Evolutionary conservation across 345 rosid species (phyloP).

Genomic region (Kandelia obovata): DNA sequence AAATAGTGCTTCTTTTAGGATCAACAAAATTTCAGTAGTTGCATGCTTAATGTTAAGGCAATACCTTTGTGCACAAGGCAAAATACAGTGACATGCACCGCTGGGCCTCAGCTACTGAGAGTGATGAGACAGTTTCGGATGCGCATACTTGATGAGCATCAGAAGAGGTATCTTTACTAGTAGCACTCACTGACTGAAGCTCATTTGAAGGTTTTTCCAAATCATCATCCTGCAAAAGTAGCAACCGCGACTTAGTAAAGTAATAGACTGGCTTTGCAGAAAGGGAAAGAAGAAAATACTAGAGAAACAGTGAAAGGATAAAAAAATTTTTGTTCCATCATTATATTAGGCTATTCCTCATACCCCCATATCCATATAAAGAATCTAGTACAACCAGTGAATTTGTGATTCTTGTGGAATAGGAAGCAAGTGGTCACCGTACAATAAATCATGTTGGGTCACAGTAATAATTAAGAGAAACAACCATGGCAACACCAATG

Average conservation of each 20-base stretch:
- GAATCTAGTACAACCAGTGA: too few species aligned
- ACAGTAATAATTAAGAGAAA: too few species aligned
- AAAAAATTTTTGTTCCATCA: too few species aligned
- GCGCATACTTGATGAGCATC: conserved; percentile 42
- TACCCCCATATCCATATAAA: too few species aligned
- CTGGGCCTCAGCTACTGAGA: conserved; percentile 66
- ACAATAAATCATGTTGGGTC: too few species aligned
- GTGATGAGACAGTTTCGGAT: conserved; percentile 35
- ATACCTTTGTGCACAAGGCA: conserved; percentile 97
- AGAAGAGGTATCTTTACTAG: conserved; percentile 39
- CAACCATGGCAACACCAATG: too few species aligned
- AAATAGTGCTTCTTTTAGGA: conserved; percentile 6
- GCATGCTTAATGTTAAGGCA: conserved; percentile 3
- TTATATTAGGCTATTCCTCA: too few species aligned
- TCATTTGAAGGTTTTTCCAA: conserved; percentile 47
- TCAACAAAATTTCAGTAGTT: background rate
- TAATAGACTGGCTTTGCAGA: background rate
- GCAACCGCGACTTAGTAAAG: background rate
- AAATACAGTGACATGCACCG: conserved; percentile 87
- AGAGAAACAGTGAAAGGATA: too few species aligned
- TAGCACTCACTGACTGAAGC: conserved; percentile 31
- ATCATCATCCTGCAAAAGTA: conserved; percentile 44
- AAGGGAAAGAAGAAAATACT: background rate
- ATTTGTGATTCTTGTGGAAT: too few species aligned
- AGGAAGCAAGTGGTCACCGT: too few species aligned